Evolutionary conservation across 1,139 yeast genomes (phyloP), one percentile per base, ranked within the genome.

Genomic region (Taphrina pruni): DNA sequence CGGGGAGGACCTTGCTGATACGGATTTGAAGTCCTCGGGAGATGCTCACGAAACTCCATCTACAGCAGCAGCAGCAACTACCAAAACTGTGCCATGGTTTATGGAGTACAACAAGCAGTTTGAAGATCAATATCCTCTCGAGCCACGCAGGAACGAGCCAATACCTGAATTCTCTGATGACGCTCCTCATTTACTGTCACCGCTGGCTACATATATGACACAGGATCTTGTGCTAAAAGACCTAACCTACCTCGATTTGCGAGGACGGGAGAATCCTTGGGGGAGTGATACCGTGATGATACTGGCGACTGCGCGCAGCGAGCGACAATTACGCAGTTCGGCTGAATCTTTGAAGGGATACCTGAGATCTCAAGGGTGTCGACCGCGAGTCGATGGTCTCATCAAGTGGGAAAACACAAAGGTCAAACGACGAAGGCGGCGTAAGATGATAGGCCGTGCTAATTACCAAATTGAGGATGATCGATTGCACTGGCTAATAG

Each of bases 31-130:
- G 17, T 6, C 20, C 26, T n/a, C 26, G n/a, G 43, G 12, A 20
- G 43, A 54, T 35, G 43, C 26, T 8, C 1, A 12, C 14, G 17
- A 11, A 35, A 3, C 43, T 8, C 2, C 17, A 32, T 35, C 60
- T 1, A 20, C 60, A 9, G 32, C 32, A 26, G 32, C 32, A 26
- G 32, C 32, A 26, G 4, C 32, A 26, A 26, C 4, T 26, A 56
- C 50, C 9, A 55, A 54, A 51, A 64, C 67, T 9, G 57, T 55
- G 20, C 67, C 67, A 11, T 64, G 67, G 67, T 64, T 64, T 32
- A 46, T 64, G 61, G 61, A 64, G 56, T 64, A 64, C 67, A 64
- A 64, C 56, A 64, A 64, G 56, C 67, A 64, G 43, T 64, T 64
- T 26, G 67, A 55, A 12, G 36, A 26, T 9, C 43, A 54, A 11